A percentile compares a stretch with the other conserved stretches of the same genome.
These are phyloP conservation scores for Termitomyces sp. DNA, from an alignment of 768 basidiomycete genomes.

Conservation along the genomic window DNA sequence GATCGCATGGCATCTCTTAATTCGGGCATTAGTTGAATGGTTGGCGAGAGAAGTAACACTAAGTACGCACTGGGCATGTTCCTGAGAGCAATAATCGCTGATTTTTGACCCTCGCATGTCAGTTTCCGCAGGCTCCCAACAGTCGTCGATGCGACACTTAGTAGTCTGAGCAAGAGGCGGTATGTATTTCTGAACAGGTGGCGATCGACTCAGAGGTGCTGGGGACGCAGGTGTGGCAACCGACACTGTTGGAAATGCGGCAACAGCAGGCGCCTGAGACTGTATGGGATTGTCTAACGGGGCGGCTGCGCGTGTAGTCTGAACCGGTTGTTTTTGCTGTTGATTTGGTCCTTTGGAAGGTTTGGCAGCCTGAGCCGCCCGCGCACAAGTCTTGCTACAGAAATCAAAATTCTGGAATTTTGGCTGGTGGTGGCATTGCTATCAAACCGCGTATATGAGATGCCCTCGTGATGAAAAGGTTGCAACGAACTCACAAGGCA, in stretches of 20 bases:
- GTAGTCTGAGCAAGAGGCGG: slow-evolving; percentile 12
- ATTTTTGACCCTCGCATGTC: slow-evolving; percentile 44
- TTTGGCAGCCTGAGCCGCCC: slow-evolving; percentile 10
- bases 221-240: neutral
- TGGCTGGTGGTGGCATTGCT: slow-evolving; percentile 55
- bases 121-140: slow-evolving; percentile 50
- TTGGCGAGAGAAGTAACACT: slow-evolving; percentile 1
- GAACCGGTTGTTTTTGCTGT: neutral
- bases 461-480: neutral
- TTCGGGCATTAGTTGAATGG: neutral
- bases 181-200: neutral
- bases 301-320: neutral
- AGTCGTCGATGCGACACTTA: slow-evolving; percentile 51
- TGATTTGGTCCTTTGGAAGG: neutral
- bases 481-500: slow-evolving; percentile 33
- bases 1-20: slow-evolving; percentile 51
- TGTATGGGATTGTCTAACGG: slow-evolving; percentile 20
- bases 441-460: neutral
- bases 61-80: slow-evolving; percentile 55
- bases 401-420: slow-evolving; percentile 56
- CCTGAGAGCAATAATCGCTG: slow-evolving; percentile 53
- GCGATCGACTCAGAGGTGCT: slow-evolving; percentile 9
- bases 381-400: slow-evolving; percentile 58
- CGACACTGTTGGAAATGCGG: neutral
- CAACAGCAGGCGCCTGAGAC: neutral